Evolutionary conservation across 2,329 filamentous ascomycete genomes (phyloP).

Genomic region (Sclerotinia trifoliorum): DNA sequence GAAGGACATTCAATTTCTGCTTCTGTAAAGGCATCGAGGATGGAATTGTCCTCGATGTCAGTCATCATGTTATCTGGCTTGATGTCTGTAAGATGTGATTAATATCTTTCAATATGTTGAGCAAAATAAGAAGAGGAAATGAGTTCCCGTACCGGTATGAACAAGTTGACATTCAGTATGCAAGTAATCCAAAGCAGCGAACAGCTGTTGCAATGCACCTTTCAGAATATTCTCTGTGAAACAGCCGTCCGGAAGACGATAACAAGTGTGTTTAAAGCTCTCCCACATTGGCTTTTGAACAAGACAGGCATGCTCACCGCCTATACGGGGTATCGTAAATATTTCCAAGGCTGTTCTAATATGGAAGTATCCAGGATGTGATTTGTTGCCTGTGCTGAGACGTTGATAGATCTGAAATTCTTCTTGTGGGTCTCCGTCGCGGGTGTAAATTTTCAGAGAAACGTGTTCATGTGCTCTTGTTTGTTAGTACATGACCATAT

Average conservation of each 20-base stretch:
- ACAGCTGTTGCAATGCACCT: slow-evolving; percentile 95
- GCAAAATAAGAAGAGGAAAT: neutral
- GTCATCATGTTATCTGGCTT: slow-evolving; percentile 50
- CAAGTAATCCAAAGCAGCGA: slow-evolving; percentile 90
- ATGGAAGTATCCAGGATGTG: slow-evolving; percentile 40
- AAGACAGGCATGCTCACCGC: slow-evolving; percentile 34
- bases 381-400: slow-evolving; percentile 36
- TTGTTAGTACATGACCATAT: neutral
- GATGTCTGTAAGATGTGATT: slow-evolving; percentile 40
- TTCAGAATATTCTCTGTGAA: slow-evolving; percentile 62
- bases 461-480: slow-evolving; percentile 19
- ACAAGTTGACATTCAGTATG: slow-evolving; percentile 97
- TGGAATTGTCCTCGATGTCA: slow-evolving; percentile 40
- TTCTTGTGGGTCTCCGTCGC: slow-evolving; percentile 11
- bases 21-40: slow-evolving; percentile 43
- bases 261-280: slow-evolving; percentile 40
- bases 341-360: slow-evolving; percentile 33
- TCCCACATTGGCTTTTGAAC: slow-evolving; percentile 47
- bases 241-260: slow-evolving; percentile 25
- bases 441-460: slow-evolving; percentile 25
- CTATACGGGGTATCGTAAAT: neutral
- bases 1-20: slow-evolving; percentile 43
- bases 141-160: slow-evolving; percentile 67
- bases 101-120: neutral
- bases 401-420: slow-evolving; percentile 47